Evolutionary conservation across 352 stramenopile genomes (phyloP).

Genomic region (Aphanomyces cochlioides): DNA sequence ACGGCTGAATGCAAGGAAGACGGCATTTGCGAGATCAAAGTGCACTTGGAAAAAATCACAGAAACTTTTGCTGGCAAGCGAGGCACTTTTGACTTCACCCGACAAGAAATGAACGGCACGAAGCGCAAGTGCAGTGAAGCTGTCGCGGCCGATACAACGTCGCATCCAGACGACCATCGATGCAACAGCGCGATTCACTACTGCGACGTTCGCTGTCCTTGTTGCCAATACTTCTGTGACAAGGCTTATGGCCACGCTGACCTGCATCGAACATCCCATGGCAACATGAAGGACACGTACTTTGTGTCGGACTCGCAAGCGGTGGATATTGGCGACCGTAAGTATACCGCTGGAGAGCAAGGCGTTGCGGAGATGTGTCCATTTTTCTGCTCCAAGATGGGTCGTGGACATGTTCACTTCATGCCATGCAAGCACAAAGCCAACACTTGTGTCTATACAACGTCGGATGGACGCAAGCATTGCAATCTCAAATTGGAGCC

Average conservation of each 20-base stretch:
- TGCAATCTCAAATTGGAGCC: conserved; percentile 56
- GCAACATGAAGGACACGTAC: conserved; percentile 78
- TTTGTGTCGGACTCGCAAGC: conserved; percentile 56
- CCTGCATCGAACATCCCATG: conserved; percentile 58
- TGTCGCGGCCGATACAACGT: conserved; percentile 43
- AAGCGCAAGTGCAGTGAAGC: conserved; percentile 55
- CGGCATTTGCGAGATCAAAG: conserved; percentile 65
- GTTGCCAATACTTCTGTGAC: conserved; percentile 73
- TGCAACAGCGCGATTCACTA: conserved; percentile 54
- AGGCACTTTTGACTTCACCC: conserved; percentile 61
- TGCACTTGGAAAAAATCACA: conserved; percentile 63
- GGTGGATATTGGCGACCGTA: conserved; percentile 69
- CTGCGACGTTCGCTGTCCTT: conserved; percentile 62
- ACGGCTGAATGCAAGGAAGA: conserved; percentile 50
- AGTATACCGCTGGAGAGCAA: conserved; percentile 62
- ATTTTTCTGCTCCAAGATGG: conserved; percentile 76
- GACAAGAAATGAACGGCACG: conserved; percentile 78
- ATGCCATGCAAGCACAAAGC: conserved; percentile 53
- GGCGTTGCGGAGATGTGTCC: conserved; percentile 79
- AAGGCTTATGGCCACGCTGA: conserved; percentile 53
- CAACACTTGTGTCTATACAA: conserved; percentile 47
- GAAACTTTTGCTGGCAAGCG: conserved; percentile 60
- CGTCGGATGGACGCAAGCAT: conserved; percentile 59
- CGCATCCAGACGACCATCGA: conserved; percentile 46
- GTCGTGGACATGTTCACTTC: conserved; percentile 70